Conservation (phyloP, 257 asterid genomes). For the Solanum ahanhuiri region DNA sequence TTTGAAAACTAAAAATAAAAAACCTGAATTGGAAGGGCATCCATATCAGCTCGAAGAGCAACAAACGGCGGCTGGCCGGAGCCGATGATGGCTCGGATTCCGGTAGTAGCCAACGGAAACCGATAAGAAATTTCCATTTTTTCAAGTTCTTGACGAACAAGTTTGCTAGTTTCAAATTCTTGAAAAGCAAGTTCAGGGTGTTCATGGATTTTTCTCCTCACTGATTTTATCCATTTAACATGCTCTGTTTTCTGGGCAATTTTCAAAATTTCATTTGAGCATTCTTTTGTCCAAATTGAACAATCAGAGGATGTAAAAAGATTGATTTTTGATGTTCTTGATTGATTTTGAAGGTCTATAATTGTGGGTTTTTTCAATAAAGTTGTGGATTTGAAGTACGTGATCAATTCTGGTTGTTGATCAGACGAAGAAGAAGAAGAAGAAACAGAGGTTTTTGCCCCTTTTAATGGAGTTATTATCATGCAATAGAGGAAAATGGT, state of each 20-base stretch:
- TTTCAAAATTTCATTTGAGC: slow-evolving; percentile 39
- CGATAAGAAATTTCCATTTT: slow-evolving; percentile 39
- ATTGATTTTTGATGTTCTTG: not conserved
- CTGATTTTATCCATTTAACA: slow-evolving; percentile 48
- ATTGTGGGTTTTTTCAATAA: not conserved
- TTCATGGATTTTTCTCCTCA: slow-evolving; percentile 62
- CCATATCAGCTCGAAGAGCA: slow-evolving; percentile 92
- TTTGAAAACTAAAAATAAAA: not conserved
- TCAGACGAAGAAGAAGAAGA: not conserved
- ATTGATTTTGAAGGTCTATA: not conserved
- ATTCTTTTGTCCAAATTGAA: slow-evolving; percentile 34
- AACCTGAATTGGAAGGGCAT: slow-evolving; percentile 96
- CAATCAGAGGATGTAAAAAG: slow-evolving; percentile 8
- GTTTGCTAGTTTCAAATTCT: slow-evolving; percentile 58
- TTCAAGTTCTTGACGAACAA: slow-evolving; percentile 58
- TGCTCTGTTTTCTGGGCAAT: slow-evolving; percentile 29
- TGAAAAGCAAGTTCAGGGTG: slow-evolving; percentile 86
- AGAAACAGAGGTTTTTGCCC: not conserved
- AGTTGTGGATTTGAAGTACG: not conserved
- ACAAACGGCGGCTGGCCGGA: slow-evolving; percentile 79
- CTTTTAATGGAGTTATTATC: not conserved
- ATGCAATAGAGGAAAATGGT: not conserved
- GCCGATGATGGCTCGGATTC: slow-evolving; percentile 70
- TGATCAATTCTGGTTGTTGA: not conserved
- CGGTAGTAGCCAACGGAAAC: slow-evolving; percentile 66